A percentile compares a stretch with the other conserved stretches of the same genome.
phyloP scores from a whole-genome alignment of 495 filamentous ascomycete species.

The Thermothielavioides terrestris region DNA sequence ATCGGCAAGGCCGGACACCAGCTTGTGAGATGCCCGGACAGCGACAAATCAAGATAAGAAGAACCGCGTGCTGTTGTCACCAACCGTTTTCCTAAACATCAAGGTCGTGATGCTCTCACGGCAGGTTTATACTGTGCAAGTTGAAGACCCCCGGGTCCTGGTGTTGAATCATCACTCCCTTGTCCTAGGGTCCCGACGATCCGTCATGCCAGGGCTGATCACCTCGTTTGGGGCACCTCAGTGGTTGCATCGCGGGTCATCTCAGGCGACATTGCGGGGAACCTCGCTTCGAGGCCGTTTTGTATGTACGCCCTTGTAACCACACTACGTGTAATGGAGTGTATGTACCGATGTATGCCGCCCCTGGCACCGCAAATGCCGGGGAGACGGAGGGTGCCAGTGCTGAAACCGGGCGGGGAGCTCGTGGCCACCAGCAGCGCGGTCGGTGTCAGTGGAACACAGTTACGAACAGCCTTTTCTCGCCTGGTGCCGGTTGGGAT shows the following conservation, averaged over 20 bases:
- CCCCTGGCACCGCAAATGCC: conserved; percentile 15
- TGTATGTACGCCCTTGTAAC: too few species aligned
- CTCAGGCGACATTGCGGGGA: conserved; percentile 6
- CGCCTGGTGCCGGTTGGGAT: background rate
- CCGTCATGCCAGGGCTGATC: too few species aligned
- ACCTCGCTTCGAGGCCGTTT: conserved; percentile 12
- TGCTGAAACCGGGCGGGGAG: conserved; percentile 4
- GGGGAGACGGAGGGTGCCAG: conserved; percentile 7
- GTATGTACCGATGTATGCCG: too few species aligned
- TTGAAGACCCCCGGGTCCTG: too few species aligned
- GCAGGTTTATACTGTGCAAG: too few species aligned
- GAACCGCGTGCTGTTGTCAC: too few species aligned
- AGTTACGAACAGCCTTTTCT: background rate
- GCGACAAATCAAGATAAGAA: too few species aligned
- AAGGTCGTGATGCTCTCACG: too few species aligned
- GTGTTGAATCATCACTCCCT: too few species aligned
- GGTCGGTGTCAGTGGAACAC: background rate
- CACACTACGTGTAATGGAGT: too few species aligned
- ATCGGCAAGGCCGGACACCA: conserved; percentile 11
- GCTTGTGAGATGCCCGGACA: background rate
- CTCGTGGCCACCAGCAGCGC: background rate
- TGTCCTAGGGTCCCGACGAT: background rate
- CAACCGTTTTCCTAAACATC: too few species aligned
- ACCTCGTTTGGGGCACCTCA: too few species aligned
- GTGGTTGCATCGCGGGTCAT: background rate